phyloP scores from a whole-genome alignment of 495 filamentous ascomycete species.

The Hypoxylon fragiforme region DNA sequence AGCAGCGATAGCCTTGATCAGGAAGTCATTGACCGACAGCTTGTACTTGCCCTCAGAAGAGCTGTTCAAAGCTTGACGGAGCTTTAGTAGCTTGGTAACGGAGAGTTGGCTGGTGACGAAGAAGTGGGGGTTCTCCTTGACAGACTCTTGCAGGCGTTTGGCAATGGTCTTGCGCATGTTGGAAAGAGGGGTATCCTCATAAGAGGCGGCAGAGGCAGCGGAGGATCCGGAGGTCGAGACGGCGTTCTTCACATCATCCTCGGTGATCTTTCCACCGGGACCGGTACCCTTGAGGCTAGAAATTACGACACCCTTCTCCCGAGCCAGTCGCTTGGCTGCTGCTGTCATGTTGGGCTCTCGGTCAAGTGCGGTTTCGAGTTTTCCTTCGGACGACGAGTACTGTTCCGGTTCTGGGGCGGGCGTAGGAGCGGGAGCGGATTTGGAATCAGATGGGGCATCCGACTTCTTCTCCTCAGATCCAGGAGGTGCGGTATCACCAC shows the following conservation, averaged over 20 bases:
- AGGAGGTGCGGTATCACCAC: constrained; percentile 71
- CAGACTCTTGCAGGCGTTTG: constrained; percentile 82
- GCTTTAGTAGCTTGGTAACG: constrained; percentile 91
- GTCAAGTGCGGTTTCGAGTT: constrained; percentile 79
- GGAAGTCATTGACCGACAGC: constrained; percentile 98
- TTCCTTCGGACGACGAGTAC: constrained; percentile 72
- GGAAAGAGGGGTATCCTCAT: constrained; percentile 81
- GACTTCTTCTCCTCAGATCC: constrained; percentile 60
- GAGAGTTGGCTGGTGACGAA: constrained; percentile 88
- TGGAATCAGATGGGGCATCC: constrained; percentile 59
- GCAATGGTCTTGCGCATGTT: constrained; percentile 99
- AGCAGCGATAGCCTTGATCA: constrained; percentile 91
- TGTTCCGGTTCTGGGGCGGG: constrained; percentile 66
- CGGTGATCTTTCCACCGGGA: constrained; percentile 82
- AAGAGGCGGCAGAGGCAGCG: constrained; percentile 63
- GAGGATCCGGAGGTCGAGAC: constrained; percentile 47
- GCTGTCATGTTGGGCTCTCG: constrained; percentile 73
- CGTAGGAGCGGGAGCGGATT: constrained; percentile 62
- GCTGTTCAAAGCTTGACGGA: constrained; percentile 90
- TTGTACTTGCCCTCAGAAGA: constrained; percentile 91
- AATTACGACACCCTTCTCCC: constrained; percentile 82
- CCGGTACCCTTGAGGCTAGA: constrained; percentile 86
- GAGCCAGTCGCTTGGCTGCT: constrained; percentile 76
- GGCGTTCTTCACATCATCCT: constrained; percentile 87
- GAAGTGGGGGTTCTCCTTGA: constrained; percentile 95